Evolutionary conservation across 306 rosid genomes (phyloP), one percentile per base, ranked within the genome.

Genomic region (Acacia confusa): DNA sequence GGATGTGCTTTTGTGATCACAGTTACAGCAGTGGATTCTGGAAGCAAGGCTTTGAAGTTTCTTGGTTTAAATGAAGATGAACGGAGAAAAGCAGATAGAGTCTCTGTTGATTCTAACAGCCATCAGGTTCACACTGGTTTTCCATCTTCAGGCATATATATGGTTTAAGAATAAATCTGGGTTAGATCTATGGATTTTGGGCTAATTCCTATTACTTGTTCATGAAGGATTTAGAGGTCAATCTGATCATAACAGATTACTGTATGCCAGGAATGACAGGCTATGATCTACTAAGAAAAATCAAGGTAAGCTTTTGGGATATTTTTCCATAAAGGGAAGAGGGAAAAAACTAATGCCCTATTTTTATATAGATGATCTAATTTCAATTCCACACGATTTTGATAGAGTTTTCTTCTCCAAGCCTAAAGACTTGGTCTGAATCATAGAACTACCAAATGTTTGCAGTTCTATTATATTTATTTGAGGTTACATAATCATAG

Each of bases 251-350:
- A 24, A 94, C 97, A 50, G 97, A 94, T 89, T 94, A 92, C 58
- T 92, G 94, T 36, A 94, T 94, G 97, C 98, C 98, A 70, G 97
- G 87, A 82, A 94, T 94, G 92, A 90, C 97, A 20, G 98, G 98
- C 82, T 91, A 88, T 89, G 98, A 94, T 82, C 91, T 92, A 41
- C 86, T 92, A 24, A 88, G 87, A 88, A 92, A 90, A 81, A 89
- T 94, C 79, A 92, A 94, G 91, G 97, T 90, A 88, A 72, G 76
- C 7, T 63, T 60, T 30, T 73, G 14, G 11, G 28, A 34, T 20
- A 1, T n/a, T 4, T 41, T 22, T 41, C 52, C 7, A 41, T 32
- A 41, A 45, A 40, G 2, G 22, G 34, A 66, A 22, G 1, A 1
- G 4, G 17, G 17, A 17, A 36, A 9, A 66, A 36, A 61, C 2